These are phyloP conservation scores for Didymella keratinophila DNA, from an alignment of 2,329 filamentous ascomycete species.

Conservation along the genomic window DNA sequence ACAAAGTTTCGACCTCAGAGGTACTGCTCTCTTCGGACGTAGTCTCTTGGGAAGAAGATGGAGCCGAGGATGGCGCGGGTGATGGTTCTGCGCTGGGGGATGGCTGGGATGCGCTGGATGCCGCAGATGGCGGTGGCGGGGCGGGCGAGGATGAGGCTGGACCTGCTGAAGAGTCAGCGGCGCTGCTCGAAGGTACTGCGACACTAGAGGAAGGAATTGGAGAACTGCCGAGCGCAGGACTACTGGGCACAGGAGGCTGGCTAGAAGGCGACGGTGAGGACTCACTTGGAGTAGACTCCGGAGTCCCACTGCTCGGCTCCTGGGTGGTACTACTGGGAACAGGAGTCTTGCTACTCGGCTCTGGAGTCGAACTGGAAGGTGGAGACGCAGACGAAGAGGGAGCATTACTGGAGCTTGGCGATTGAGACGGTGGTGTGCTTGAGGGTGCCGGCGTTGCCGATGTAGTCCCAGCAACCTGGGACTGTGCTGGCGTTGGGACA, in stretches of 20 bases:
- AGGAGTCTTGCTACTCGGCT: constrained; percentile 23
- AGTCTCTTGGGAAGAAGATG: background rate
- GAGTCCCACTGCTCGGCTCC: constrained; percentile 17
- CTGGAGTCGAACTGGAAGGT: constrained; percentile 24
- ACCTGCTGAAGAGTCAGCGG: constrained; percentile 26
- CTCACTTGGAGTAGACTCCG: constrained; percentile 19
- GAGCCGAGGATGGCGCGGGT: background rate
- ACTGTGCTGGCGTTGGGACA: too few relatives aligned
- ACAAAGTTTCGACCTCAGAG: constrained; percentile 1
- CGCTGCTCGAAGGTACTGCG: constrained; percentile 18
- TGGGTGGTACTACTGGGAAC: constrained; percentile 18
- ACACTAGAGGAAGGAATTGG: constrained; percentile 6
- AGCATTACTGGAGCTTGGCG: constrained; percentile 5
- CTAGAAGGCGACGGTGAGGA: constrained; percentile 6
- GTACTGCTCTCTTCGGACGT: constrained; percentile 6
- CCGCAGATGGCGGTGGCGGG: background rate
- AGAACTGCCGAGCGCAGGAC: background rate
- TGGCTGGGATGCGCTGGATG: background rate
- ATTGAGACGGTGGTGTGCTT: too few relatives aligned
- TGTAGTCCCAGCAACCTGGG: too few relatives aligned
- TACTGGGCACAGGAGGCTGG: constrained; percentile 4
- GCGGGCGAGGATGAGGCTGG: constrained; percentile 14
- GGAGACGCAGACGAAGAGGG: constrained; percentile 14
- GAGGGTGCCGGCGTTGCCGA: too few relatives aligned
- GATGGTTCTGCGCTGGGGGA: background rate